Conservation (phyloP, 148 eudicot species). For the Rhododendron kiyosumense region DNA sequence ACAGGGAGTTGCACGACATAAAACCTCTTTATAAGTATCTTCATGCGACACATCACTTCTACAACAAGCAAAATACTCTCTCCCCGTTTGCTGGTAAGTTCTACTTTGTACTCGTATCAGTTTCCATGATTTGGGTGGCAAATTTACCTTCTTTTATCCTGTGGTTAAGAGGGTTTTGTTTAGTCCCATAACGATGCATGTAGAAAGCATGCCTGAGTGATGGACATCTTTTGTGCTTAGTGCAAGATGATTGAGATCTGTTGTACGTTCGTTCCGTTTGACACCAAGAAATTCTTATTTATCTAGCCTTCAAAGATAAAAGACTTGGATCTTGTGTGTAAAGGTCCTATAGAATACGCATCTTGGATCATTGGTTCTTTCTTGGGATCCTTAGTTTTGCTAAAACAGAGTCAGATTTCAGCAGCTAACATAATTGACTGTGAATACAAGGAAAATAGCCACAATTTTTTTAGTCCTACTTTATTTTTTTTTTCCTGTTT, state of each 20-base stretch:
- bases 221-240: not conserved
- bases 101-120: constrained; percentile 8
- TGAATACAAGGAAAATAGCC: not conserved
- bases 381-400: not conserved
- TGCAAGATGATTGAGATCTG: not conserved
- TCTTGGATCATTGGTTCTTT: not conserved
- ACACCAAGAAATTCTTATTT: not conserved
- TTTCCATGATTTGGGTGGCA: not conserved
- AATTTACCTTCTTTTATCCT: not conserved
- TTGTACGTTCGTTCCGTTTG: not conserved
- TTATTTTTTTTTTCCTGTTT: too few relatives aligned
- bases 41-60: constrained; percentile 91
- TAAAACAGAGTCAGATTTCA: not conserved
- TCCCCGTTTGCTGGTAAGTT: constrained; percentile 87
- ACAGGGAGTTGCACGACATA: constrained; percentile 76
- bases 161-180: not conserved
- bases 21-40: constrained; percentile 85
- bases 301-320: not conserved
- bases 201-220: not conserved
- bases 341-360: not conserved
- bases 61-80: constrained; percentile 94
- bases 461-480: not conserved
- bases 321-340: not conserved
- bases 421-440: not conserved
- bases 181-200: not conserved